These are phyloP conservation scores for Cercospora canescens DNA, from an alignment of 2,329 filamentous ascomycete species.

Conservation along the genomic window DNA sequence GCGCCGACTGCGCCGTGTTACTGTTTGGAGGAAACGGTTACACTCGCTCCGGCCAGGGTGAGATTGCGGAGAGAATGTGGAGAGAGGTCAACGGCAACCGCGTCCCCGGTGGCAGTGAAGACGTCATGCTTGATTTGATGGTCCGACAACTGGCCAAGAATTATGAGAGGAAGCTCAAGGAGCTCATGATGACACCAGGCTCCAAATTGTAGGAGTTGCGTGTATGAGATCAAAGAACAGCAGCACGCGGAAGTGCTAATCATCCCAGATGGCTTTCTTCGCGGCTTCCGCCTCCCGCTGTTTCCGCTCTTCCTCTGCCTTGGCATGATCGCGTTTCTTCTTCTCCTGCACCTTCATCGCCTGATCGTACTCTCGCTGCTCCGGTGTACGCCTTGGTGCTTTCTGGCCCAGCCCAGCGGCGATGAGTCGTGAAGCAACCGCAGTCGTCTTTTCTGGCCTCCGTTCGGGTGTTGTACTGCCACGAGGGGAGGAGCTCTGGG, in stretches of 20 bases:
- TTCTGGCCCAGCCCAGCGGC: conserved; percentile 81
- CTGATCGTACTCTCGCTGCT: conserved; percentile 83
- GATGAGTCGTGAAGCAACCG: conserved; percentile 86
- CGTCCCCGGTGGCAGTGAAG: conserved; percentile 64
- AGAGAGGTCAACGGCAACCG: conserved; percentile 30
- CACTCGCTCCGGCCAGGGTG: conserved; percentile 65
- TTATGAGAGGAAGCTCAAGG: conserved; percentile 59
- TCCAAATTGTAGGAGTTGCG: conserved; percentile 13
- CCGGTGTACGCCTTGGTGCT: conserved; percentile 78
- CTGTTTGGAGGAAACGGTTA: conserved; percentile 75
- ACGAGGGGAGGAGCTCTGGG: neutral
- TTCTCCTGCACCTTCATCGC: conserved; percentile 82
- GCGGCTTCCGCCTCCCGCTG: conserved; percentile 68
- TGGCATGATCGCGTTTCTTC: conserved; percentile 72
- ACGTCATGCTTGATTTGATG: conserved; percentile 70
- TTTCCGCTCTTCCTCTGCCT: conserved; percentile 62
- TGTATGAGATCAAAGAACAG: too few species aligned
- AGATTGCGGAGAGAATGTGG: conserved; percentile 66
- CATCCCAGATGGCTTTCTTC: conserved; percentile 87
- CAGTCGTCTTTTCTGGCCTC: conserved; percentile 86
- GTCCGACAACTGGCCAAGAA: conserved; percentile 71
- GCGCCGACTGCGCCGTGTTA: conserved; percentile 67
- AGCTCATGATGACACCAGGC: conserved; percentile 43
- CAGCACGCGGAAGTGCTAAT: conserved; percentile 34
- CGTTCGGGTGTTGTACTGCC: conserved; percentile 21